Percentiles rank a stretch among this genome's conserved stretches.
These are phyloP conservation scores for Limnomonas spitsbergensis DNA, from an alignment of 139 green algal genomes.

Conservation along the genomic window DNA sequence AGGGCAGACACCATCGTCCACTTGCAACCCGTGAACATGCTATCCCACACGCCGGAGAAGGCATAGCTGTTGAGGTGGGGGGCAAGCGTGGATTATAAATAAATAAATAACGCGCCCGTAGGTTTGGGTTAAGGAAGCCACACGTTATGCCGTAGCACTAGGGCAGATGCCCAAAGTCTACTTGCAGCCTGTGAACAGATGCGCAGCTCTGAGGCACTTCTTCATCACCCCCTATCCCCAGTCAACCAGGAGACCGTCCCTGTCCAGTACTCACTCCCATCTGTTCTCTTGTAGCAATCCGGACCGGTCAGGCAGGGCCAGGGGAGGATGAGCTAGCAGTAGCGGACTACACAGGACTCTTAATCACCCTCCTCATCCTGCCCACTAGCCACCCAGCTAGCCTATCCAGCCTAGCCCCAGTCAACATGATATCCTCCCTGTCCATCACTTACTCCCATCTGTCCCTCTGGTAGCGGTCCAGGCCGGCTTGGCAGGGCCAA, in stretches of 20 bases:
- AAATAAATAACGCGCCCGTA: not conserved
- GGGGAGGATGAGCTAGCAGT: no score
- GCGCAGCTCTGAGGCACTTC: no score
- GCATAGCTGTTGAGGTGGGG: slow-evolving; percentile 29
- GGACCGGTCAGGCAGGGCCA: no score
- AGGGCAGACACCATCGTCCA: slow-evolving; percentile 44
- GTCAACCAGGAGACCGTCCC: no score
- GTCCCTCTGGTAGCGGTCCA: slow-evolving; percentile 9
- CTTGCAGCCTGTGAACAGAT: not conserved
- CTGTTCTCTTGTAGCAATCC: not conserved
- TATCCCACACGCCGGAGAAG: slow-evolving; percentile 58
- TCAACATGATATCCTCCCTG: not conserved
- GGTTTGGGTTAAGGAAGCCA: not conserved
- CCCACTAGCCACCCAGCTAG: not conserved
- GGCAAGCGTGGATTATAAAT: not conserved
- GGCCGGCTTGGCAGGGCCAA: slow-evolving; percentile 9
- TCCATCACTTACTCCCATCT: slow-evolving; percentile 20
- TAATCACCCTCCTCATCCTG: no score
- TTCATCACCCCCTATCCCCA: no score
- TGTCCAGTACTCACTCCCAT: no score
- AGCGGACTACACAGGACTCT: no score
- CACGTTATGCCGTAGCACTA: not conserved
- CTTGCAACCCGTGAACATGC: slow-evolving; percentile 46
- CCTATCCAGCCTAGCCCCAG: not conserved
- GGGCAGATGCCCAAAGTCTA: not conserved